Evolutionary conservation across 2,329 filamentous ascomycete species (phyloP), one percentile per base, ranked within the genome.

Genomic region (Ophiostoma piceae): DNA sequence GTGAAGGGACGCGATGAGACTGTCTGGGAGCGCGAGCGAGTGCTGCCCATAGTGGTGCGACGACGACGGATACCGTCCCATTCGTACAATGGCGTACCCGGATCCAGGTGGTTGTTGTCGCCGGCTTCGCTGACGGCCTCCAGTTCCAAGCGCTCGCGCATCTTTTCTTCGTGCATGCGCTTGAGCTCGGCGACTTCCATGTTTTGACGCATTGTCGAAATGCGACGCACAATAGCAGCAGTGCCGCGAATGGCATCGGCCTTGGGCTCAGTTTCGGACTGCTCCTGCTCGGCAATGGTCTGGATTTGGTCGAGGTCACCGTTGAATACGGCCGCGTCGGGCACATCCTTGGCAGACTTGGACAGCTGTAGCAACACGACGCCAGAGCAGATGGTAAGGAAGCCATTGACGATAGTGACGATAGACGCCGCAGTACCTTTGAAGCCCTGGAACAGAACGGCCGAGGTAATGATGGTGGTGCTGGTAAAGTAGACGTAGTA

Each of bases 401-500:
- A 99, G 0, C 95, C 95, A 82, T 96, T 88, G 70, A 98, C 90
- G 39, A 98, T 91, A 0, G 93, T 97, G 65, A 92, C 84, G 70
- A 99, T 98, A 35, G 91, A 87, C 6, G 87, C 85, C 0, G 87
- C 84, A 0, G 92, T 92, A 47, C 94, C 95, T 77, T 96, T 94
- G 85, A 99, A 97, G 8, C 95, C 95, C 73, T 88, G 90, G 80
- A 98, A 98, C 2, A 99, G 83, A 66, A 99, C 89, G 3, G 94
- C 91, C 0, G 94, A 97, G 6, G 94, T 96, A 74, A 98, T 87
- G 74, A 99, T 97, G 26, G 95, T 98, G 5, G 93, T 91, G 75
- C 90, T 96, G 54, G 95, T 99, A 78, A 99, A 99, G 82, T 96
- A 94, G 74, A 99, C 95, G 79, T 99, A 99, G 81, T 99, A 99